A percentile compares a stretch with the other conserved stretches of the same genome.
phyloP scores from a whole-genome alignment of 495 filamentous ascomycete genomes.

The Podospora fimiseda region DNA sequence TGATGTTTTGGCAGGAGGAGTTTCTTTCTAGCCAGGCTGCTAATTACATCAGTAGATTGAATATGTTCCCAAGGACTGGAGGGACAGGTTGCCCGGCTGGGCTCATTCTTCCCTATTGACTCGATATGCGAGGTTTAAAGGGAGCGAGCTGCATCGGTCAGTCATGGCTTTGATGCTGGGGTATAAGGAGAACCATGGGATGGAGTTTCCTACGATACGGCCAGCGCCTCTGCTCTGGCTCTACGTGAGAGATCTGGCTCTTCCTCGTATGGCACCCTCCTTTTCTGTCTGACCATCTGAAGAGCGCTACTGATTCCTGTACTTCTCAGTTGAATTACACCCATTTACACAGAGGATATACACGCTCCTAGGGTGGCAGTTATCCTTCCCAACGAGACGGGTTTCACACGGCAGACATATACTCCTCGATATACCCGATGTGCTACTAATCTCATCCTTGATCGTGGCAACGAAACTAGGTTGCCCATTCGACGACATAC shows the following conservation, averaged over 20 bases:
- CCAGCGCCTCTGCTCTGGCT: constrained; percentile 57
- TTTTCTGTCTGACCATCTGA: too few species aligned
- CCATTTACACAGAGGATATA: constrained; percentile 53
- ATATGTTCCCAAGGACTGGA: constrained; percentile 59
- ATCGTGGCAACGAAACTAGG: constrained; percentile 71
- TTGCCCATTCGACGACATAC: constrained; percentile 64
- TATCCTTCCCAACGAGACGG: constrained; percentile 43
- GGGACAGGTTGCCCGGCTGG: constrained; percentile 54
- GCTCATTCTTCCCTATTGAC: constrained; percentile 50
- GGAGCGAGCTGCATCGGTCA: constrained; percentile 56
- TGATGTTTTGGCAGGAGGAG: background rate
- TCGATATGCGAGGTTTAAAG: constrained; percentile 39
- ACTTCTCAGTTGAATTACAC: constrained; percentile 60
- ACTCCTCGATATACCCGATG: constrained; percentile 57
- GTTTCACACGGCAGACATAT: constrained; percentile 8
- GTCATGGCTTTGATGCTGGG: constrained; percentile 55
- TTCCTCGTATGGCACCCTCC: constrained; percentile 60
- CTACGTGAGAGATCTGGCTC: constrained; percentile 63
- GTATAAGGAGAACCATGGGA: constrained; percentile 59
- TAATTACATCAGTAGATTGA: constrained; percentile 30
- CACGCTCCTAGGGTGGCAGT: constrained; percentile 48
- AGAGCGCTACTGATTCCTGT: constrained; percentile 12
- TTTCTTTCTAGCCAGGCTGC: too few species aligned
- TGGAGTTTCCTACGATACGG: constrained; percentile 70
- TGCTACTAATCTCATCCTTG: constrained; percentile 62